Evolutionary conservation across 768 basidiomycete genomes (phyloP).

Genomic region (Fomitopsis pulvina): DNA sequence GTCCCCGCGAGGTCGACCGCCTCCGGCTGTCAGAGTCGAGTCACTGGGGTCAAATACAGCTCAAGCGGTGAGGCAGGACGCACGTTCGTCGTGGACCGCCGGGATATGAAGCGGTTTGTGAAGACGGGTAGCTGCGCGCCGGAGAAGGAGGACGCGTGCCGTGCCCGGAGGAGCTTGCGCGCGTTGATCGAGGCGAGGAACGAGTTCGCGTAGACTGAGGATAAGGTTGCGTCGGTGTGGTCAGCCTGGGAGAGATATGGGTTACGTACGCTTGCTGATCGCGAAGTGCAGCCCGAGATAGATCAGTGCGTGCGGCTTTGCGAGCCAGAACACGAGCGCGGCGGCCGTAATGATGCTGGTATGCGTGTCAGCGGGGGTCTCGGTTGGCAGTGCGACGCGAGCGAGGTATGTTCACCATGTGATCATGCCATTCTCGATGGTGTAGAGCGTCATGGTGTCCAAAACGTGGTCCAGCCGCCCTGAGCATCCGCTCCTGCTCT

Average conservation of each 20-base stretch:
- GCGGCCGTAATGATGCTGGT: slow-evolving; percentile 16
- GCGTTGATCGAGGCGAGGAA: slow-evolving; percentile 24
- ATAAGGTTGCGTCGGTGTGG: neutral
- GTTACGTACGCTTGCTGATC: slow-evolving; percentile 24
- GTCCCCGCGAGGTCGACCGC: slow-evolving; percentile 10
- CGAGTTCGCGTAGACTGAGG: slow-evolving; percentile 23
- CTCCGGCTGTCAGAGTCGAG: slow-evolving; percentile 7
- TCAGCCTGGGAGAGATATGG: neutral
- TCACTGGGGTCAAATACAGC: neutral
- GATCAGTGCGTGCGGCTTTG: slow-evolving; percentile 19
- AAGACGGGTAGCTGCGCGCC: slow-evolving; percentile 14
- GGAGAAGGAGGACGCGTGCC: slow-evolving; percentile 11
- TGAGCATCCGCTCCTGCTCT: slow-evolving; percentile 16
- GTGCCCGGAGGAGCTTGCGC: slow-evolving; percentile 14
- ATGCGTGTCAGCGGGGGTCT: neutral
- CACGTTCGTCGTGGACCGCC: slow-evolving; percentile 6
- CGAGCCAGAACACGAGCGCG: slow-evolving; percentile 23
- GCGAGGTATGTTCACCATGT: slow-evolving; percentile 19
- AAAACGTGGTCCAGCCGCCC: slow-evolving; percentile 20
- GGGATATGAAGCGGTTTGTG: slow-evolving; percentile 6
- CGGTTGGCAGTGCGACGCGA: neutral
- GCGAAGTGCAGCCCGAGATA: slow-evolving; percentile 24
- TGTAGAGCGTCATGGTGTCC: slow-evolving; percentile 21
- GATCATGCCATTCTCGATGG: slow-evolving; percentile 22
- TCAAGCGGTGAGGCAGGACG: slow-evolving; percentile 1